Conservation (phyloP, 192 early-diverging fungal genomes). For the Spinellus fusiger region DNA sequence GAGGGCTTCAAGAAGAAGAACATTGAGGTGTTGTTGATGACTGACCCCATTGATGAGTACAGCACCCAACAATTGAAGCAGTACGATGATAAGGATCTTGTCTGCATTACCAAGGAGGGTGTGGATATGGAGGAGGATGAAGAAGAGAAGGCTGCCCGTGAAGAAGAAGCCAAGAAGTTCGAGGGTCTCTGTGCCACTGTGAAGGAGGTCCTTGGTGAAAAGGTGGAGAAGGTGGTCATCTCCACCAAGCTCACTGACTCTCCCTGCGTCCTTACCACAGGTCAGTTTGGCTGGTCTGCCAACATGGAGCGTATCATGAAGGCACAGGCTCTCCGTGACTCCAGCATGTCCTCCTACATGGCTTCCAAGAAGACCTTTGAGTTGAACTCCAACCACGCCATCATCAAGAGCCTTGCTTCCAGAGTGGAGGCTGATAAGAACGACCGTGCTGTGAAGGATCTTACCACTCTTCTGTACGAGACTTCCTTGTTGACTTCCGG, state of each 20-base stretch:
- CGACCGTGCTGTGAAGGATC: constrained; percentile 98
- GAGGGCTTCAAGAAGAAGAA: constrained; percentile 99
- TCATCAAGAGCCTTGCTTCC: constrained; percentile 89
- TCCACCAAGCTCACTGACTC: constrained; percentile 97
- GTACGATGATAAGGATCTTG: constrained; percentile 98
- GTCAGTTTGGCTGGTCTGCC: constrained; percentile 98
- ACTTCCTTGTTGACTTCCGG: constrained; percentile 94
- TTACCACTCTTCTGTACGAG: constrained; percentile 93
- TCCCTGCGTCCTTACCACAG: constrained; percentile 97
- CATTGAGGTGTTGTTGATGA: constrained; percentile 97
- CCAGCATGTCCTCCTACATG: constrained; percentile 99
- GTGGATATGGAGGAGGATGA: constrained; percentile 99
- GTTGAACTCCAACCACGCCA: constrained; percentile 93
- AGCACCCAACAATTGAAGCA: constrained; percentile 97
- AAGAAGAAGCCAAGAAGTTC: constrained; percentile 88
- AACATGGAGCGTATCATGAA: constrained; percentile 99
- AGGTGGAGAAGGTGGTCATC: constrained; percentile 82
- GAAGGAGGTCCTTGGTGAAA: constrained; percentile 99
- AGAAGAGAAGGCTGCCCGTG: constrained; percentile 92
- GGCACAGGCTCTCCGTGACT: constrained; percentile 98
- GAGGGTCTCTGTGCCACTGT: constrained; percentile 87
- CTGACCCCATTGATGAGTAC: constrained; percentile 99
- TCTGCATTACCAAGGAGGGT: constrained; percentile 98
- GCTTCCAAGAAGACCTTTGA: constrained; percentile 99
- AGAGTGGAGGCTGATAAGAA: constrained; percentile 94